Percentiles rank a stretch among this genome's conserved stretches.
These are phyloP conservation scores for Arthromyces matolae DNA, from an alignment of 768 basidiomycete species.

Conservation along the genomic window DNA sequence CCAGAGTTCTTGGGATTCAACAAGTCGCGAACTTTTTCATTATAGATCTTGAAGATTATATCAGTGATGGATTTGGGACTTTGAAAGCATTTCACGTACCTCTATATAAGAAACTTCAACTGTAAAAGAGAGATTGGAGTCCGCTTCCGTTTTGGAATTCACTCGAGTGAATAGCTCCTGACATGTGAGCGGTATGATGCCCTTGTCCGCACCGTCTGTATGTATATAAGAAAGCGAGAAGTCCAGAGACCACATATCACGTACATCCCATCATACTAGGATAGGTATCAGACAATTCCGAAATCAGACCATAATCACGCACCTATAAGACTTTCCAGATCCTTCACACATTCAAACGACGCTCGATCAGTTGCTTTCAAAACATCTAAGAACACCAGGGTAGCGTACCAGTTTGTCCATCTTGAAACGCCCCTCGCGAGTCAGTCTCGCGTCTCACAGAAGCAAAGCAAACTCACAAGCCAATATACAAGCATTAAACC, in stretches of 20 bases:
- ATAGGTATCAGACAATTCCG: constrained; percentile 6
- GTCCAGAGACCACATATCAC: constrained; percentile 27
- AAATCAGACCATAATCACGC: constrained; percentile 22
- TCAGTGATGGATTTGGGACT: neutral
- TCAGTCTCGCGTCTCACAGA: neutral
- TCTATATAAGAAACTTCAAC: constrained; percentile 99
- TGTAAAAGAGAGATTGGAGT: constrained; percentile 73
- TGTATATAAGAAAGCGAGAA: neutral
- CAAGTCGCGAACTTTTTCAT: constrained; percentile 96
- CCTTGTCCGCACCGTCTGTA: constrained; percentile 90
- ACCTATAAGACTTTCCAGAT: constrained; percentile 93
- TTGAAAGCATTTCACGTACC: constrained; percentile 37
- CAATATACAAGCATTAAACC: constrained; percentile 98
- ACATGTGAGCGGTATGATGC: constrained; percentile 96
- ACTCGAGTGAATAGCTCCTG: constrained; percentile 89
- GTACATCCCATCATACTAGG: constrained; percentile 92
- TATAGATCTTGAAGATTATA: constrained; percentile 66
- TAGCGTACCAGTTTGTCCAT: constrained; percentile 81
- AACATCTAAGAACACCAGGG: constrained; percentile 1
- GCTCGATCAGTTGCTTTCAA: constrained; percentile 9
- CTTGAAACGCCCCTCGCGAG: constrained; percentile 22
- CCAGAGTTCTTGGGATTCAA: constrained; percentile 97
- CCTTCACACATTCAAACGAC: constrained; percentile 39
- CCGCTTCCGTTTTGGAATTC: constrained; percentile 52
- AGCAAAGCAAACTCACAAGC: constrained; percentile 70